Evolutionary conservation across 2,329 filamentous ascomycete genomes (phyloP), one percentile per base, ranked within the genome.

Genomic region (Neodidymelliopsis sp.): DNA sequence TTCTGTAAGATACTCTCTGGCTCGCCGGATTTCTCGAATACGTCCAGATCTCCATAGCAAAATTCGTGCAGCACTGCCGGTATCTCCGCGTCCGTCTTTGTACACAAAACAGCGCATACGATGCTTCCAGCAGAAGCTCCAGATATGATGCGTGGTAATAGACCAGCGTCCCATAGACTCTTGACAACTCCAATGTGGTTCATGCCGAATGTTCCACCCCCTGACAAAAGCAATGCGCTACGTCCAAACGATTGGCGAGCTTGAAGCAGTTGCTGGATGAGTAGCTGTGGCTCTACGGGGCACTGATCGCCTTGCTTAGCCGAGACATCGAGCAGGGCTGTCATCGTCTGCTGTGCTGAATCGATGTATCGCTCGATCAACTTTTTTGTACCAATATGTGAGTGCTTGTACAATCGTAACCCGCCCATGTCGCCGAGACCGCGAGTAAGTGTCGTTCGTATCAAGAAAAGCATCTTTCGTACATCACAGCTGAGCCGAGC

Each of bases 181-280:
- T 95, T 95, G 44, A 95, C 77, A 2, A 96, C 91, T 1, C 91
- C 91, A 44, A 96, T 88, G 69, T 96, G 91, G 51, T 89, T 89
- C 89, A 96, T 95, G 29, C 91, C 91, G 74, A 95, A 91, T 0
- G 91, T 94, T 1, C 88, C 91, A 2, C 91, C 91, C 6, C 91
- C 91, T 4, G 91, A 95, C 8, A 96, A 77, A 8, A 95, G 78
- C 39, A 96, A 75, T 0, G 90, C 91, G 55, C 87, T 94, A 54
- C 91, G 82, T n/a, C 91, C 91, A 65, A 91, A 95, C 25, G 89
- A 88, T 65, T 92, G 89, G 28, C 90, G 83, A 1, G 89, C 83
- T 45, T 84, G 83, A 34, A 92, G 73, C 56, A 94, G 79, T 47
- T 85, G 84, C 44, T 92, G 87, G 5, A 91, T 77, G 4, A 87